These are phyloP conservation scores for Glycine latifolia DNA, from an alignment of 306 rosid species.

Conservation along the genomic window DNA sequence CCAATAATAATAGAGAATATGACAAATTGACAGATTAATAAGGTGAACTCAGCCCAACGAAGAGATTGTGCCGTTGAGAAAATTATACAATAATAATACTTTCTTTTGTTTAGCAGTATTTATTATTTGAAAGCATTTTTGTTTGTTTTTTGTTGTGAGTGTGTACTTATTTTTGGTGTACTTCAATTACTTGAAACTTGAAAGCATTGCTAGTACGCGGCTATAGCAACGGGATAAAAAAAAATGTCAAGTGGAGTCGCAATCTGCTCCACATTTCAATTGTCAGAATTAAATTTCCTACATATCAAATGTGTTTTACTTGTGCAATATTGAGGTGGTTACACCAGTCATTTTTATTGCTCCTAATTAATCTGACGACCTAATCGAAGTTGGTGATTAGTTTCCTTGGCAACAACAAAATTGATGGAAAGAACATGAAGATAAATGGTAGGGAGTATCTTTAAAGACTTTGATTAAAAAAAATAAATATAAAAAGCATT, in stretches of 20 bases:
- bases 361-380: conserved; percentile 15
- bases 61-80: conserved; percentile 3
- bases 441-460: neutral
- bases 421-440: neutral
- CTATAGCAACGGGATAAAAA: neutral
- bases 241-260: conserved; percentile 33
- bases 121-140: neutral
- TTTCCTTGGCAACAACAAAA: neutral
- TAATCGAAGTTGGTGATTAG: conserved; percentile 40
- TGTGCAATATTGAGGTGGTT: conserved; percentile 42
- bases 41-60: neutral
- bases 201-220: neutral
- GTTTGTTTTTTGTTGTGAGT: neutral
- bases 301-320: neutral
- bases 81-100: too few species aligned
- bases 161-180: neutral
- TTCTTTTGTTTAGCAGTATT: neutral
- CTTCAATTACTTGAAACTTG: neutral
- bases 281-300: neutral
- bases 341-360: conserved; percentile 21
- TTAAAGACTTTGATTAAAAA: neutral
- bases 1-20: conserved; percentile 31
- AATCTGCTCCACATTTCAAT: conserved; percentile 19
- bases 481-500: neutral
- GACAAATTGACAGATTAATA: conserved; percentile 19